These are phyloP conservation scores for Laburnicola sp. DNA, from an alignment of 2,329 filamentous ascomycete genomes.

Conservation along the genomic window DNA sequence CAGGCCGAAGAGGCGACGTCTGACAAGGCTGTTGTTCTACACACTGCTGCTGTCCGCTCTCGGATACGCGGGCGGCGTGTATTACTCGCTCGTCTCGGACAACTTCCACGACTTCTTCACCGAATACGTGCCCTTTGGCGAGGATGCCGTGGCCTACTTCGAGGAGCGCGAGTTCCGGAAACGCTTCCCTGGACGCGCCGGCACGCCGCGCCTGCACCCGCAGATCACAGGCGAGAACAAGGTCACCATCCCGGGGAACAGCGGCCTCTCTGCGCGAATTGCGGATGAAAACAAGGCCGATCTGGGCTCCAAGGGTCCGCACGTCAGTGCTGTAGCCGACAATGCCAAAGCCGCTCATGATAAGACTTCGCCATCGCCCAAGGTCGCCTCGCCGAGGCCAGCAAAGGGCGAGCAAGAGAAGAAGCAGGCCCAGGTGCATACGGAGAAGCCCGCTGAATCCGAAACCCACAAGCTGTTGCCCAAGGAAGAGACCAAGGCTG, in stretches of 20 bases:
- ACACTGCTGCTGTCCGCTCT: constrained; percentile 75
- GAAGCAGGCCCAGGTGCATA: constrained; percentile 33
- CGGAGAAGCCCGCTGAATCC: constrained; percentile 34
- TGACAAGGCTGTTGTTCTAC: constrained; percentile 71
- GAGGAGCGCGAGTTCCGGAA: constrained; percentile 93
- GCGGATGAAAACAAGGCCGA: constrained; percentile 60
- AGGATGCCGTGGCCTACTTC: constrained; percentile 91
- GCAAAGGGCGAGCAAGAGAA: constrained; percentile 33
- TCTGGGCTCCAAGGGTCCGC: constrained; percentile 54
- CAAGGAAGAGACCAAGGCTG: constrained; percentile 22
- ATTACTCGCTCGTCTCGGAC: constrained; percentile 89
- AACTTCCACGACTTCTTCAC: constrained; percentile 99
- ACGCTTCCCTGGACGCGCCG: constrained; percentile 65
- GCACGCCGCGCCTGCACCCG: constrained; percentile 48
- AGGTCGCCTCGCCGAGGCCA: constrained; percentile 28
- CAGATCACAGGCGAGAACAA: constrained; percentile 63
- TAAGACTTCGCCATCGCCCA: constrained; percentile 23
- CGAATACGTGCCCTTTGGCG: constrained; percentile 91
- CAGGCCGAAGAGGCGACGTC: constrained; percentile 67
- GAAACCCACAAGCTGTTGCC: constrained; percentile 19
- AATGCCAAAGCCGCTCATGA: constrained; percentile 45
- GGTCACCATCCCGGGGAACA: constrained; percentile 82
- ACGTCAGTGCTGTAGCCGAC: constrained; percentile 62
- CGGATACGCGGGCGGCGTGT: constrained; percentile 82
- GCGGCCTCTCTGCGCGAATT: constrained; percentile 80